Base-by-base conservation (phyloP, 2,329 filamentous ascomycete species). In the Pseudogymnoascus sp. region DNA sequence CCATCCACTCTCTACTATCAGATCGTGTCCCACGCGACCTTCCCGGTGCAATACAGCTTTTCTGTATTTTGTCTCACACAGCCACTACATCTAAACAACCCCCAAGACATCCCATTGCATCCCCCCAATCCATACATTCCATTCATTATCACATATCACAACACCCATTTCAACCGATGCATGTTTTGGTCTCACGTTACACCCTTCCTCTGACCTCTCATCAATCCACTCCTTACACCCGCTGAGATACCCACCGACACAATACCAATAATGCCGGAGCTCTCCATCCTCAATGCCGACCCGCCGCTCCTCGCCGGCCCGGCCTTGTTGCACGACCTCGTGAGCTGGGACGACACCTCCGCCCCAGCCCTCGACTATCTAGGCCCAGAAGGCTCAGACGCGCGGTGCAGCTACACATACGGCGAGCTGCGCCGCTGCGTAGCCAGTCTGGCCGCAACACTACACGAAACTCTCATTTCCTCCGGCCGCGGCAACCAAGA, bases 311-410 rank as follows among this genome's bases (percentile, higher is more conserved):
- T 87, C 12, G 71, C 77, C 25, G 87, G 87, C 9, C 82, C 84
- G 18, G 66, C 71, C 33, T 73, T 85, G 15, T 77, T 88, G 18
- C 85, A 88, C 72, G 73, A 88, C 8, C 79, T 96, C 6, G 82
- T 94, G 58, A 74, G 77, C 27, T 69, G 69, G 62, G 66, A 72
- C 27, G 67, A 74, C 36, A 64, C 69, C 25, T 67, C 73, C 52
- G 67, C 70, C 5, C 73, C 74, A 40, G 88, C 89, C 6, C 80
- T 92, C 64, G 87, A 92, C 62, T 89, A 85, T 69, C 77, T 84
- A 31, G 74, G 78, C 63, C 67, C 76, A 48, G 76, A 82, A 65
- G 80, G 78, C 29, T 8, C 48, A 13, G 25, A 6, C 5, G 64
- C 55, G 35, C 64, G 68, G 36, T 52, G 65, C 39, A 62, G 52